Evolutionary conservation across 805 yeast species (phyloP).

Genomic region (Starmerella sp.): DNA sequence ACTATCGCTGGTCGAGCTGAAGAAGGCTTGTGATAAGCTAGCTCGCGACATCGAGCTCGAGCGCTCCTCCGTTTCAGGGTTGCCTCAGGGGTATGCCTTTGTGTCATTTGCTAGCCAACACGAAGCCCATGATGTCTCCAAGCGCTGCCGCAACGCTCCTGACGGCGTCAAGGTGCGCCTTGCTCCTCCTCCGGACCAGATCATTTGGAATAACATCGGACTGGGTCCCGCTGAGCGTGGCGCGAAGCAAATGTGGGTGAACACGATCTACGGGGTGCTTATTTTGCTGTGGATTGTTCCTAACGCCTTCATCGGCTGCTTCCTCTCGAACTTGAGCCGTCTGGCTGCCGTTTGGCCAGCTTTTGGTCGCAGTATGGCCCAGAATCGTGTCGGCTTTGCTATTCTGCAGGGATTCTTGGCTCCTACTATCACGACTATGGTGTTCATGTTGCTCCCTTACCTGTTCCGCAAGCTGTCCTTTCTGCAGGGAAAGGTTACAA

Average conservation of each 20-base stretch:
- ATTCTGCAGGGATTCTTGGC: slow-evolving; percentile 33
- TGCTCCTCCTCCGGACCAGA: slow-evolving; percentile 31
- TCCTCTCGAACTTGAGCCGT: slow-evolving; percentile 30
- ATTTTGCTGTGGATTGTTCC: slow-evolving; percentile 32
- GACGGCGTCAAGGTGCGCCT: slow-evolving; percentile 8
- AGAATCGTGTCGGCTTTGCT: slow-evolving; percentile 25
- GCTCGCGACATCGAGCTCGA: slow-evolving; percentile 19
- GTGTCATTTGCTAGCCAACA: slow-evolving; percentile 22
- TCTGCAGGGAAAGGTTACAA: slow-evolving; percentile 32
- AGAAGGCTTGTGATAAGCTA: slow-evolving; percentile 1
- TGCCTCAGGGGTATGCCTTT: slow-evolving; percentile 27
- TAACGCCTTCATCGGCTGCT: slow-evolving; percentile 33
- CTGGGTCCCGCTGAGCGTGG: slow-evolving; percentile 24
- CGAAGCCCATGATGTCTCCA: neutral
- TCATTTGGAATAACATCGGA: slow-evolving; percentile 30
- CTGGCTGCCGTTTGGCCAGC: slow-evolving; percentile 31
- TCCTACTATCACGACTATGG: slow-evolving; percentile 28
- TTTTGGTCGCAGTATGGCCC: slow-evolving; percentile 25
- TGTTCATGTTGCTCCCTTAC: slow-evolving; percentile 30
- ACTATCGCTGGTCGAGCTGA: neutral
- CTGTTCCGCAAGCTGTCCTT: slow-evolving; percentile 30
- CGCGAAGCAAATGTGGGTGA: slow-evolving; percentile 28
- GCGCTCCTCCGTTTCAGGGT: neutral
- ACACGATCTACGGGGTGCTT: slow-evolving; percentile 24
- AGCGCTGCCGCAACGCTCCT: slow-evolving; percentile 20